phyloP scores from a whole-genome alignment of 2,329 filamentous ascomycete species.

The Cladosporium sp. region DNA sequence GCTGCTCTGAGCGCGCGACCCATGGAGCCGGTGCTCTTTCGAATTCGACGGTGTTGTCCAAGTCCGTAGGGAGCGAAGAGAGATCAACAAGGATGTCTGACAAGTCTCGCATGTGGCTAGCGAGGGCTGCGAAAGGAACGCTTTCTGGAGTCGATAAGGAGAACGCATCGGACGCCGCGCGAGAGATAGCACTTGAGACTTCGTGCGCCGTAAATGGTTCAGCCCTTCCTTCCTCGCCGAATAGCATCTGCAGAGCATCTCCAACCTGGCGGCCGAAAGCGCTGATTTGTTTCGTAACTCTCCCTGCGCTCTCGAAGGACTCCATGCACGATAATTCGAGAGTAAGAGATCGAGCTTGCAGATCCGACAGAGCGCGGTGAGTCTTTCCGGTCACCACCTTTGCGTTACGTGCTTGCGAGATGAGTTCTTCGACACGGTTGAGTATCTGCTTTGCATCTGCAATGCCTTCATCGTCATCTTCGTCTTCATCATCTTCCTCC shows the following conservation, averaged over 20 bases:
- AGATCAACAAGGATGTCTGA: slow-evolving; percentile 65
- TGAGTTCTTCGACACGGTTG: slow-evolving; percentile 65
- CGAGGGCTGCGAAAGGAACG: slow-evolving; percentile 66
- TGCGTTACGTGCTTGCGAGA: slow-evolving; percentile 71
- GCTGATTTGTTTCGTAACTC: slow-evolving; percentile 60
- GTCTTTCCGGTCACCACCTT: slow-evolving; percentile 81
- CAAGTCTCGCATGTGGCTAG: slow-evolving; percentile 61
- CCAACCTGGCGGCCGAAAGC: slow-evolving; percentile 64
- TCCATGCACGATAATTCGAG: slow-evolving; percentile 63
- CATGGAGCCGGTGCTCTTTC: slow-evolving; percentile 73
- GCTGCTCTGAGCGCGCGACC: slow-evolving; percentile 73
- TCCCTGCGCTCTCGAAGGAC: slow-evolving; percentile 66
- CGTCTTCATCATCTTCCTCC: slow-evolving; percentile 42
- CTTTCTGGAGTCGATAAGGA: slow-evolving; percentile 50
- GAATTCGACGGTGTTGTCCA: slow-evolving; percentile 49
- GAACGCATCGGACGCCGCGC: slow-evolving; percentile 50
- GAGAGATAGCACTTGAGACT: slow-evolving; percentile 58
- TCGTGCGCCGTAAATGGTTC: slow-evolving; percentile 65
- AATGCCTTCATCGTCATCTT: slow-evolving; percentile 51
- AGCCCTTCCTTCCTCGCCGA: slow-evolving; percentile 66
- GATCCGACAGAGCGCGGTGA: slow-evolving; percentile 69
- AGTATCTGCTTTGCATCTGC: slow-evolving; percentile 54
- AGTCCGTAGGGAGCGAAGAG: slow-evolving; percentile 51
- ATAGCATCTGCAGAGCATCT: slow-evolving; percentile 57
- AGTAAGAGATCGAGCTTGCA: slow-evolving; percentile 69